Conservation (phyloP, 106 monocot genomes). For the Gastrodia elata region DNA sequence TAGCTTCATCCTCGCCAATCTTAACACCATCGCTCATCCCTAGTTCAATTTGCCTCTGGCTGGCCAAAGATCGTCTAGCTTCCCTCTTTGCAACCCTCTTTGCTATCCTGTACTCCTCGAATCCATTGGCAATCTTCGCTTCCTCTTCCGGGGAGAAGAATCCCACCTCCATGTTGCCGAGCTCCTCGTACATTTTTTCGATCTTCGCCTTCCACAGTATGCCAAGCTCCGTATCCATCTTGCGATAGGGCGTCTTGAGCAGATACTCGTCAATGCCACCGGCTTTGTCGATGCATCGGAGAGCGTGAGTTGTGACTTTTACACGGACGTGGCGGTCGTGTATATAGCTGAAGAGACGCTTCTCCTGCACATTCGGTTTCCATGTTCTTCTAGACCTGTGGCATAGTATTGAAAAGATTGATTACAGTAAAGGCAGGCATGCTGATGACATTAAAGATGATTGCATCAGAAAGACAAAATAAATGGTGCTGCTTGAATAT, state of each 20-base stretch:
- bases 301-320: constrained; percentile 84
- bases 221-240: constrained; percentile 85
- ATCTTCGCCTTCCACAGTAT: constrained; percentile 78
- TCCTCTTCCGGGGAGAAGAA: constrained; percentile 66
- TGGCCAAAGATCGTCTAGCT: constrained; percentile 20
- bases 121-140: constrained; percentile 47
- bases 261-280: constrained; percentile 96
- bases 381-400: constrained; percentile 60
- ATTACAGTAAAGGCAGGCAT: not conserved
- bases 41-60: constrained; percentile 15
- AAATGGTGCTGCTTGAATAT: too few species aligned
- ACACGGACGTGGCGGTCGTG: constrained; percentile 69
- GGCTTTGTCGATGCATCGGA: constrained; percentile 90
- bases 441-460: not conserved
- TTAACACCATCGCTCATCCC: constrained; percentile 6
- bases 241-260: constrained; percentile 73
- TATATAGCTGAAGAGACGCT: constrained; percentile 87
- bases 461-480: not conserved
- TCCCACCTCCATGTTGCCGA: constrained; percentile 57
- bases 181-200: constrained; percentile 68
- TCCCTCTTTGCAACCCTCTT: constrained; percentile 33
- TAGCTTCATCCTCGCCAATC: not conserved
- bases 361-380: constrained; percentile 98
- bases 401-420: not conserved
- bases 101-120: constrained; percentile 34